Conservation (phyloP, 2,329 filamentous ascomycete species). For the Plenodomus lindquistii region DNA sequence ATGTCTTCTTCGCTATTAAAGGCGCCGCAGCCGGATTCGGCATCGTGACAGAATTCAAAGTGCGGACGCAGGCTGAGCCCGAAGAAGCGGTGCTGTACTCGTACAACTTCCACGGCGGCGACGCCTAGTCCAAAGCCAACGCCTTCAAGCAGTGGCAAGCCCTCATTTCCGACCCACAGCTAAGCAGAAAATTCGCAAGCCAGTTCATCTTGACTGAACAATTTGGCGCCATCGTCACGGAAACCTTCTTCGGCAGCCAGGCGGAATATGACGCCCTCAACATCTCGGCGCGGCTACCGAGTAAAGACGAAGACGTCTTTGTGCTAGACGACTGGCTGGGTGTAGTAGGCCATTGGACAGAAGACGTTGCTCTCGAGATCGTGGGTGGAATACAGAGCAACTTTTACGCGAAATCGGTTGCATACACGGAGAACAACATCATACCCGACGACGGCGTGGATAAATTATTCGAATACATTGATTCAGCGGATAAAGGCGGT, state of each 20-base stretch:
- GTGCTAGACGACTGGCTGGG: conserved; percentile 40
- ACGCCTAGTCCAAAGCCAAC: conserved; percentile 24
- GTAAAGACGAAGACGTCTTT: conserved; percentile 21
- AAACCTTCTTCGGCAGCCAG: conserved; percentile 40
- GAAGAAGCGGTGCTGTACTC: conserved; percentile 37
- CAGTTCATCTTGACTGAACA: conserved; percentile 37
- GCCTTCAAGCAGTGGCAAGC: conserved; percentile 44
- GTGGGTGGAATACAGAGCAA: conserved; percentile 34
- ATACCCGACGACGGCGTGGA: conserved; percentile 36
- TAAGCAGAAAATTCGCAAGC: conserved; percentile 40
- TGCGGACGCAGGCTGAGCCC: conserved; percentile 42
- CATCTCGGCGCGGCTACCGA: conserved; percentile 30
- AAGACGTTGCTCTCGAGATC: conserved; percentile 36
- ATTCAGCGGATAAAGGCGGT: conserved; percentile 36
- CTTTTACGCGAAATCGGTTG: conserved; percentile 43
- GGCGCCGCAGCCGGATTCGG: conserved; percentile 51
- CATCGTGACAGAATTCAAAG: conserved; percentile 47
- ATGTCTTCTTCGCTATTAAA: conserved; percentile 49
- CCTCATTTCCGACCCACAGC: conserved; percentile 35
- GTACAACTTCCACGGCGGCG: conserved; percentile 36
- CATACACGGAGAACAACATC: conserved; percentile 37
- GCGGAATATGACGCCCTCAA: conserved; percentile 41
- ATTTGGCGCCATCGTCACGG: conserved; percentile 35
- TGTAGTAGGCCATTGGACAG: conserved; percentile 37
- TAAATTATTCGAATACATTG: conserved; percentile 38